Evolutionary conservation across 169 alveolate genomes (phyloP).

Genomic region (Plasmodium cynomolgi): DNA sequence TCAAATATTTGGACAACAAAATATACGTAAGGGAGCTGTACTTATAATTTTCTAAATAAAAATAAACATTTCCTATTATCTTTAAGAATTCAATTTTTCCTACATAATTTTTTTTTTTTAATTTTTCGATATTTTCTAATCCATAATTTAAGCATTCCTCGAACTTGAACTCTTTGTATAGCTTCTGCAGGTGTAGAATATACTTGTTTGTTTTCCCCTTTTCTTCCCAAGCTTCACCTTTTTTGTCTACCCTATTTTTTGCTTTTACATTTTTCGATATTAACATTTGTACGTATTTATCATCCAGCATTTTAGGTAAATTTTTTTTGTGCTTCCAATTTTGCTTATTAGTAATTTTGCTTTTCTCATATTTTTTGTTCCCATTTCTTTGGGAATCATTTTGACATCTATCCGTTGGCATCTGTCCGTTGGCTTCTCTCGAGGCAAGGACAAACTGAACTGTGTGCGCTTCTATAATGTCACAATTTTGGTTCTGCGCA

Average conservation of each 20-base stretch:
- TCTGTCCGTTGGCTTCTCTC: not conserved
- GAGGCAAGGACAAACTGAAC: not conserved
- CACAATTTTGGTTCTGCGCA: not conserved
- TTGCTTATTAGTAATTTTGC: constrained; percentile 2
- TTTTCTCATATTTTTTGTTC: constrained; percentile 1
- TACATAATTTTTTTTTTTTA: constrained; percentile 32
- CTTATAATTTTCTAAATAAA: constrained; percentile 47
- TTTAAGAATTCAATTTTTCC: constrained; percentile 29
- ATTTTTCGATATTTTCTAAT: constrained; percentile 24
- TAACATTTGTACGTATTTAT: not conserved
- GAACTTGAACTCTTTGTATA: constrained; percentile 24
- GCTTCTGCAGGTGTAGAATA: constrained; percentile 1
- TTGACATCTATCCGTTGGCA: not conserved
- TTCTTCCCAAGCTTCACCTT: constrained; percentile 6
- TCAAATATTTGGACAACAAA: constrained; percentile 44
- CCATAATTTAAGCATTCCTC: constrained; percentile 64
- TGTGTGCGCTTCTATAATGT: not conserved
- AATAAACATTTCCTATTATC: constrained; percentile 59
- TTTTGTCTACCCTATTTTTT: not conserved
- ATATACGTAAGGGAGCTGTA: constrained; percentile 46
- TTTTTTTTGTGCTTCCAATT: not conserved
- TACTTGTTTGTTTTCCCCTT: constrained; percentile 21
- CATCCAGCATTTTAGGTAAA: not conserved
- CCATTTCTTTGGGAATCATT: not conserved
- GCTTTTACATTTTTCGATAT: not conserved